Evolutionary conservation across 176 grass and related monocot genomes (phyloP), one percentile per base, ranked within the genome.

Genomic region (Lolium rigidum): DNA sequence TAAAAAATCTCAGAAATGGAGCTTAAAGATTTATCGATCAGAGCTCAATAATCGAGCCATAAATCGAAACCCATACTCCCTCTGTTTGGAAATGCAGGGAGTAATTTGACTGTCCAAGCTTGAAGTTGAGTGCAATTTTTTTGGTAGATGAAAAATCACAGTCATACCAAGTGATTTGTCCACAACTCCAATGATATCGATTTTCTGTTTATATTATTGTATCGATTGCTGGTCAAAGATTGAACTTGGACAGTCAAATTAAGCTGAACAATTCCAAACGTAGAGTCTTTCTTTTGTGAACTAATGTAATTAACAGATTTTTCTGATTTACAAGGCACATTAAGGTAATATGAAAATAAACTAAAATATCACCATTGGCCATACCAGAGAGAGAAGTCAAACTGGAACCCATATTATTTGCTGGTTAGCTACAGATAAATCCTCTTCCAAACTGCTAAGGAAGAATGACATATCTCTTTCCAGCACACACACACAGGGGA

Each of bases 361-460:
- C 12, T 48, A 7, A 47, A 22, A 73, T 48, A 73, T 48, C n/a
- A 71, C 20, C 20, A 46, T 46, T 46, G 10, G 39, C 20, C 20
- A n/a, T 46, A 71, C 38, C 68, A 44, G 18, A 73, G n/a, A 73
- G 43, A 73, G 70, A 73, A 73, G 43, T 73, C n/a, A 48, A 73
- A 48, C n/a, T 24, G 70, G n/a, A 48, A 24, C 10, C 43, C 12
- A 25, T 48, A 47, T 47, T 44, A 72, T 21, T 22, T 72, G 20
- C 5, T 13, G 41, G 20, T 72, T 72, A 72, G 41, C 41, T 22
- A 72, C 8, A 15, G 25, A 31, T 69, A 39, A 39, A 70, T 70
- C 37, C 17, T 70, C 67, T n/a, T 70, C 37, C 67, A 70, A 69
- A 37, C 20, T 43, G 67, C 67, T 70, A 70, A 44, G 9, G 4